Evolutionary conservation across 1,139 yeast genomes (phyloP), one percentile per base, ranked within the genome.

Genomic region (Meyerozyma athensensis): DNA sequence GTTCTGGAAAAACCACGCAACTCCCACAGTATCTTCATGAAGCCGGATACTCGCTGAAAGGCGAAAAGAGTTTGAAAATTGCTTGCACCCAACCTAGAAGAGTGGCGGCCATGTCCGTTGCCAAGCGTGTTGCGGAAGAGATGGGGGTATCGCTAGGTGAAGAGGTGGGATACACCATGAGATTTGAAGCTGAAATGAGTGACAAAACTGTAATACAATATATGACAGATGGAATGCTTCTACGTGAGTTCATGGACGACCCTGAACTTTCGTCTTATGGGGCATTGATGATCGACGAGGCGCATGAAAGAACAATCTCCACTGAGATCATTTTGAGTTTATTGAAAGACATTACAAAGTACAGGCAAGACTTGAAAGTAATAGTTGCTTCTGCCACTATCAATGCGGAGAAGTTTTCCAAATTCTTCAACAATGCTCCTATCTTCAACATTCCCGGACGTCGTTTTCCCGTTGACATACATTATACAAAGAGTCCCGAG

Each of bases 51-150:
- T 71, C 87, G 14, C 77, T 76, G 1, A 43, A 45, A 3, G 42
- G 45, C 12, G 61, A 57, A 3, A 42, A 48, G 14, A 43, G 41
- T 2, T 60, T 65, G 42, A 75, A 74, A 34, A 77, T 92, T 7
- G 97, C 94, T 0, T 89, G 97, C 55, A 92, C 98, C 0, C 98
- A 92, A 57, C 98, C 98, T 1, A 74, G 98, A 51, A 68, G 97
- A 50, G 96, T 90, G 12, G 98, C 98, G 0, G 97, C 98, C 0
- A 84, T 85, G 50, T 83, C 96, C 6, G 96, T 90, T 19, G 96
- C 98, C 0, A 68, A 82, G 2, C 79, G 98, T 52, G 97, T 92
- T 2, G 86, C 97, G 0, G 86, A 85, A 33, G 97, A 90, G 59
- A 74, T 86, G 66, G 85, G 83, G 0, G 76, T 79, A 19, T 61